phyloP scores from a whole-genome alignment of 768 basidiomycete genomes.

The Tulasnella sp. region DNA sequence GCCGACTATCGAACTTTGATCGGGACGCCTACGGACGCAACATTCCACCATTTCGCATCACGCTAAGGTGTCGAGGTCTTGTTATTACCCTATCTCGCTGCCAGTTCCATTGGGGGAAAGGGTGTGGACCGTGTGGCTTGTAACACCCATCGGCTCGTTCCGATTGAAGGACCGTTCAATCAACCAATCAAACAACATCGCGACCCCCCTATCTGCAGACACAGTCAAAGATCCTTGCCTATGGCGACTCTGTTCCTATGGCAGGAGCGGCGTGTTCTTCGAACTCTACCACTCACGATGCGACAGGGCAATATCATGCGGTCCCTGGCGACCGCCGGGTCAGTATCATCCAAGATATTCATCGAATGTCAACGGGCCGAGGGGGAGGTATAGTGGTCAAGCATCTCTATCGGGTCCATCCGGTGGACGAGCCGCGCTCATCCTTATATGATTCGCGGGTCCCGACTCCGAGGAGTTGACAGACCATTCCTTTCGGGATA shows the following conservation, averaged over 20 bases:
- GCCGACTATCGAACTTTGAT: too few species aligned
- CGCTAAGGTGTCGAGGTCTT: too few species aligned
- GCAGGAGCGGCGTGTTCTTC: neutral
- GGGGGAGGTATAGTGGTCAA: neutral
- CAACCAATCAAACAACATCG: neutral
- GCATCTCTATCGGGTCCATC: neutral
- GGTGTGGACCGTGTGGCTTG: too few species aligned
- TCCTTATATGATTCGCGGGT: neutral
- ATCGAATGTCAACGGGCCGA: neutral
- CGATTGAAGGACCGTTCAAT: too few species aligned
- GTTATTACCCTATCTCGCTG: too few species aligned
- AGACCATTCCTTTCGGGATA: neutral
- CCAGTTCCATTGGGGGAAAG: too few species aligned
- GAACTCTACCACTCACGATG: neutral
- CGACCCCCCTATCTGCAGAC: too few species aligned
- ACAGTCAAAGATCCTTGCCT: too few species aligned
- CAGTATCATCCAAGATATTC: neutral
- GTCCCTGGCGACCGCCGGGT: neutral
- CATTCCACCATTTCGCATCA: too few species aligned
- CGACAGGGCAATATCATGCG: neutral
- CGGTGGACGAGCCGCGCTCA: neutral
- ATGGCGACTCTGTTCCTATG: neutral
- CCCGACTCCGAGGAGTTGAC: neutral
- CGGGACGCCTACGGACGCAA: too few species aligned
- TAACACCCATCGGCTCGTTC: too few species aligned